A percentile compares a stretch with the other conserved stretches of the same genome.
phyloP scores from a whole-genome alignment of 1,284 basidiomycete genomes.

The Cutaneotrichosporon spelunceum region DNA sequence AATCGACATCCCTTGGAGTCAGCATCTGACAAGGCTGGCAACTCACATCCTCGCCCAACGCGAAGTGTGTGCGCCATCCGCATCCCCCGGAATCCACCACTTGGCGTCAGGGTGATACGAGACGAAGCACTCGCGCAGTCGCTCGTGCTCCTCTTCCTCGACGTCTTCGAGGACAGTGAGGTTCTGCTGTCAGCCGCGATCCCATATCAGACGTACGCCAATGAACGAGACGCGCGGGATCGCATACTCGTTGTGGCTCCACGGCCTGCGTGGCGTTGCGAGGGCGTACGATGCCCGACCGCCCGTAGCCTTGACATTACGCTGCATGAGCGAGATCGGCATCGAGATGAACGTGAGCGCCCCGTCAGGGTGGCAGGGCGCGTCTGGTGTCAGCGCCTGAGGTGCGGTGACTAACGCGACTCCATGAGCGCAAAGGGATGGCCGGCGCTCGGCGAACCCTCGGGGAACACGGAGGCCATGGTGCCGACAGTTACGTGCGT shows the following conservation, averaged over 20 bases:
- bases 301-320: conserved; percentile 58
- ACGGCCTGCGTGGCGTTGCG: conserved; percentile 50
- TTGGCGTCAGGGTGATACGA: conserved; percentile 47
- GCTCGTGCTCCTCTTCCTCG: conserved; percentile 22
- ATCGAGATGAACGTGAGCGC: conserved; percentile 62
- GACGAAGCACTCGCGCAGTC: conserved; percentile 37
- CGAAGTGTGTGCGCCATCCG: conserved; percentile 37
- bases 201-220: conserved; percentile 49
- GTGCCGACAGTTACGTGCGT: conserved; percentile 37
- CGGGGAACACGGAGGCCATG: conserved; percentile 45
- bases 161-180: conserved; percentile 38
- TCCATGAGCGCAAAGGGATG: conserved; percentile 63
- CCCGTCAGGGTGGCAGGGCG: conserved; percentile 60
- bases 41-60: conserved; percentile 50
- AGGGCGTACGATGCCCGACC: conserved; percentile 60
- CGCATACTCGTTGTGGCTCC: conserved; percentile 45
- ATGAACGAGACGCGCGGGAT: conserved; percentile 58
- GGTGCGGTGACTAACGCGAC: conserved; percentile 5
- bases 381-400: conserved; percentile 36
- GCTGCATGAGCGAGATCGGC: conserved; percentile 62
- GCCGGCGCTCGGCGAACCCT: conserved; percentile 35
- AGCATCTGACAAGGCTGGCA: neutral
- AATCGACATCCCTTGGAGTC: conserved; percentile 27
- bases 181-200: conserved; percentile 29
- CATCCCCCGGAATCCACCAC: conserved; percentile 43